Evolutionary conservation across 768 basidiomycete species (phyloP).

Genomic region (Strobilomyces echinocephalus): DNA sequence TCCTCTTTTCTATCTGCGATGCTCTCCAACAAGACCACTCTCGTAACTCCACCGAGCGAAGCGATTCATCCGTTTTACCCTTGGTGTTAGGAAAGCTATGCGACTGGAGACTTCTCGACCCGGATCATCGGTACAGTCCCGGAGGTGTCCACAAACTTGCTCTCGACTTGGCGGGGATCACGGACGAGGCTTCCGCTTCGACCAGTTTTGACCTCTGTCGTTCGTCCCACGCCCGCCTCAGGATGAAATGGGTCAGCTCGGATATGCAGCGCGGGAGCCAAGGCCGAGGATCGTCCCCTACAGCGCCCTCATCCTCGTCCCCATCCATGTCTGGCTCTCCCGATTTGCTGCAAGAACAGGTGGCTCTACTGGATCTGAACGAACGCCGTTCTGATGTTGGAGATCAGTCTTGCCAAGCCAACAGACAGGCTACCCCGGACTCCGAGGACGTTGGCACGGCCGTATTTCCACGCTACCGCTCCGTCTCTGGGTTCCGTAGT

Average conservation of each 20-base stretch:
- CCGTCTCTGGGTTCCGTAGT: slow-evolving; percentile 22
- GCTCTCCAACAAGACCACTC: slow-evolving; percentile 3
- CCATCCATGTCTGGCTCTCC: slow-evolving; percentile 4
- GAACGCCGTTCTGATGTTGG: slow-evolving; percentile 2
- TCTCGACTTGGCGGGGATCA: slow-evolving; percentile 15
- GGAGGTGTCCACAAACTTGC: slow-evolving; percentile 16
- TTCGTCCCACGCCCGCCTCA: slow-evolving; percentile 1
- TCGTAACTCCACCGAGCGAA: not conserved
- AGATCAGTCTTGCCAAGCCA: not conserved
- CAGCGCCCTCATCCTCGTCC: not conserved
- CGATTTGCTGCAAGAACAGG: not conserved
- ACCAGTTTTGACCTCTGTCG: not conserved
- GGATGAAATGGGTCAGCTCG: slow-evolving; percentile 17
- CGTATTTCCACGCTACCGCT: slow-evolving; percentile 7
- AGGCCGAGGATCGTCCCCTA: not conserved
- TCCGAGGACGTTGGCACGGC: slow-evolving; percentile 9
- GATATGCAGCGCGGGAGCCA: slow-evolving; percentile 6
- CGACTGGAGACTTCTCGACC: slow-evolving; percentile 23
- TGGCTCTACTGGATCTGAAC: not conserved
- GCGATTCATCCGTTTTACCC: slow-evolving; percentile 13
- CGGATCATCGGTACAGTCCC: slow-evolving; percentile 9
- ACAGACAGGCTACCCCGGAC: slow-evolving; percentile 8
- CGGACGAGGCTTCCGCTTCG: not conserved
- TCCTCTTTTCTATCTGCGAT: slow-evolving; percentile 25
- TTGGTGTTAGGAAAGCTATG: slow-evolving; percentile 22